These are phyloP conservation scores for Erucastrum elatum DNA, from an alignment of 345 rosid species.

Conservation along the genomic window DNA sequence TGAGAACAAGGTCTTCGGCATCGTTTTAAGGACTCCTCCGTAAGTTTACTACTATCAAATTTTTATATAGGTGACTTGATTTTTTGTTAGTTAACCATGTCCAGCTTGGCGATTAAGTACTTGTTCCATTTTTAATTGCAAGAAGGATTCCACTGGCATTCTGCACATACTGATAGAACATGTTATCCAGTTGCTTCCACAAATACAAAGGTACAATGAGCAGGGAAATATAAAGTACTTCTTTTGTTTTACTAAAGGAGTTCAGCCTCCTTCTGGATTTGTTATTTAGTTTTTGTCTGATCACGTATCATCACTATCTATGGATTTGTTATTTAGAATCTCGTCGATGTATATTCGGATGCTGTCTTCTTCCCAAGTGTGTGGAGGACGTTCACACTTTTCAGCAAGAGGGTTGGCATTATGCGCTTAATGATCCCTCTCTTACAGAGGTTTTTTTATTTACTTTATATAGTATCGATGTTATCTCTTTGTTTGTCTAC, in stretches of 20 bases:
- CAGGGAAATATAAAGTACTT: background rate
- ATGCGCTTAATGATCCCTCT: conserved; percentile 62
- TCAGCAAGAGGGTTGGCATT: conserved; percentile 58
- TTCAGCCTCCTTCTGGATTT: background rate
- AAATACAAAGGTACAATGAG: conserved; percentile 64
- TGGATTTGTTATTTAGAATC: conserved; percentile 82
- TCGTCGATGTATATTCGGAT: conserved; percentile 93
- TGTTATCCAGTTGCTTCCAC: conserved; percentile 99
- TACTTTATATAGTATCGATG: background rate
- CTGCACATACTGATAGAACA: conserved; percentile 99
- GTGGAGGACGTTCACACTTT: conserved; percentile 81
- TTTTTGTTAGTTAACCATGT: background rate
- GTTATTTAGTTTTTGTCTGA: conserved; percentile 2
- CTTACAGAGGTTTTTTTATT: conserved; percentile 66
- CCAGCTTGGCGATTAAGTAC: background rate
- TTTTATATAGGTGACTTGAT: background rate
- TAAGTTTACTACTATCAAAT: conserved; percentile 38
- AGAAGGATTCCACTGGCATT: conserved; percentile 94
- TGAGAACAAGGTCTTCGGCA: conserved; percentile 75
- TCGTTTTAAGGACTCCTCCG: conserved; percentile 91
- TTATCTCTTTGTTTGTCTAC: conserved; percentile 2
- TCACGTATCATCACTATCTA: conserved; percentile 36
- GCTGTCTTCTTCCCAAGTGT: conserved; percentile 98
- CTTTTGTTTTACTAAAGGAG: background rate
- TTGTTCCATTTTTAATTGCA: conserved; percentile 42